Evolutionary conservation across 2,329 filamentous ascomycete species (phyloP).

Genomic region (Arthrobotrys musiformis): DNA sequence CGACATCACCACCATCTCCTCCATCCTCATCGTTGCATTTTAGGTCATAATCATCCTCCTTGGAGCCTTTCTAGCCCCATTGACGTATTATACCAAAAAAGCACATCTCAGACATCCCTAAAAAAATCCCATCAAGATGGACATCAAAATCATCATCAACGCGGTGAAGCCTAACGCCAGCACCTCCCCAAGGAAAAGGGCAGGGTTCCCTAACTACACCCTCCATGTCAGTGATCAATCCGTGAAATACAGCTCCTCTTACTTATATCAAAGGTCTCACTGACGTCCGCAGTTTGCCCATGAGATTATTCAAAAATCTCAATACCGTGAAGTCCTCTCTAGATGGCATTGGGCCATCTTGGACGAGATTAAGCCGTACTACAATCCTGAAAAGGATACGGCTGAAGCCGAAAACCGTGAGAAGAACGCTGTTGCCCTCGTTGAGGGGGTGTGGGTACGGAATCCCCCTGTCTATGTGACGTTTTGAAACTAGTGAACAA

Average conservation of each 20-base stretch:
- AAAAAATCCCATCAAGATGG: background rate
- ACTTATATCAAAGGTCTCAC: background rate
- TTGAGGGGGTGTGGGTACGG: conserved; percentile 36
- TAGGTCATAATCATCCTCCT: too few species aligned
- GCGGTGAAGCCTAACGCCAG: background rate
- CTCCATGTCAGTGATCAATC: conserved; percentile 11
- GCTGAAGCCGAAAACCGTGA: background rate
- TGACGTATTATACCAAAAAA: too few species aligned
- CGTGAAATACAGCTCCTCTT: background rate
- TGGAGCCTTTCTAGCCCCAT: too few species aligned
- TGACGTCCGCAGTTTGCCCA: conserved; percentile 8
- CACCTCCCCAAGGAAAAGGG: background rate
- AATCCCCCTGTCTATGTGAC: background rate
- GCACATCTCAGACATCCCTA: too few species aligned
- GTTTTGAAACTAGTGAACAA: background rate
- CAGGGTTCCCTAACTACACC: background rate
- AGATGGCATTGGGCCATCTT: conserved; percentile 45
- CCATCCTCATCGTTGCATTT: too few species aligned
- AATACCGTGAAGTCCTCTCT: background rate
- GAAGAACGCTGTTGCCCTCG: background rate
- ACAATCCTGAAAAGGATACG: background rate
- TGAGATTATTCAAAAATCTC: conserved; percentile 24
- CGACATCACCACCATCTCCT: too few species aligned
- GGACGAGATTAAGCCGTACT: background rate
- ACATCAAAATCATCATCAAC: background rate